Conservation (phyloP, 1,284 basidiomycete genomes). For the Moesziomyces sp. region DNA sequence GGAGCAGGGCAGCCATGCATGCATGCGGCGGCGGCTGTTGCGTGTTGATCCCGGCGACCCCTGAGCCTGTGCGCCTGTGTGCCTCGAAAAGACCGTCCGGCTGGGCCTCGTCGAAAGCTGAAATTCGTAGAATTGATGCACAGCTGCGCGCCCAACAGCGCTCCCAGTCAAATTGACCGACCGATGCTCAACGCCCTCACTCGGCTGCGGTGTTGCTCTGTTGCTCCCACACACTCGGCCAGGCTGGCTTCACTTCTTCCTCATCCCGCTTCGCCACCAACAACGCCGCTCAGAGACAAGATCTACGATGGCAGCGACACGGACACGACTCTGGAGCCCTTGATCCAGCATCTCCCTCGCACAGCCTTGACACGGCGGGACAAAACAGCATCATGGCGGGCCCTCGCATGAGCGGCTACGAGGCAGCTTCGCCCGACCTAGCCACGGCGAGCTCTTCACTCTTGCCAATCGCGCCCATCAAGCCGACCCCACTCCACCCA, state of each 20-base stretch:
- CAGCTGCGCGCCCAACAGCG: too few species aligned
- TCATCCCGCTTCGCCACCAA: neutral
- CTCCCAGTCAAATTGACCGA: too few species aligned
- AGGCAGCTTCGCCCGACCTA: neutral
- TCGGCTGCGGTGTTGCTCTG: too few species aligned
- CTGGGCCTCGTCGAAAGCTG: too few species aligned
- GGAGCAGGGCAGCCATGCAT: too few species aligned
- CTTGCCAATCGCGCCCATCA: slow-evolving; percentile 6
- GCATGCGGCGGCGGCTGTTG: too few species aligned
- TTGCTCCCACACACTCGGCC: neutral
- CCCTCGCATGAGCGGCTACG: neutral
- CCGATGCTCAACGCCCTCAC: too few species aligned
- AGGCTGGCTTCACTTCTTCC: too few species aligned
- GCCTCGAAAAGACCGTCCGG: too few species aligned
- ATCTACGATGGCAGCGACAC: neutral
- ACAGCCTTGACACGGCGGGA: neutral
- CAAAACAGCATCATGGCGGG: neutral
- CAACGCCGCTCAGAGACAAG: neutral
- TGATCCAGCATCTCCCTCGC: neutral
- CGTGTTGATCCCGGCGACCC: too few species aligned
- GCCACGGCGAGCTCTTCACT: slow-evolving; percentile 7
- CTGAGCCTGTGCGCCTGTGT: too few species aligned
- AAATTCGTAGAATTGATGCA: too few species aligned
- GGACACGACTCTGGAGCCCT: neutral
- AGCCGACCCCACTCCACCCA: slow-evolving; percentile 37